A percentile compares a stretch with the other conserved stretches of the same genome.
phyloP scores from a whole-genome alignment of 192 early-diverging fungal genomes.

The Backusella liffmaniae region DNA sequence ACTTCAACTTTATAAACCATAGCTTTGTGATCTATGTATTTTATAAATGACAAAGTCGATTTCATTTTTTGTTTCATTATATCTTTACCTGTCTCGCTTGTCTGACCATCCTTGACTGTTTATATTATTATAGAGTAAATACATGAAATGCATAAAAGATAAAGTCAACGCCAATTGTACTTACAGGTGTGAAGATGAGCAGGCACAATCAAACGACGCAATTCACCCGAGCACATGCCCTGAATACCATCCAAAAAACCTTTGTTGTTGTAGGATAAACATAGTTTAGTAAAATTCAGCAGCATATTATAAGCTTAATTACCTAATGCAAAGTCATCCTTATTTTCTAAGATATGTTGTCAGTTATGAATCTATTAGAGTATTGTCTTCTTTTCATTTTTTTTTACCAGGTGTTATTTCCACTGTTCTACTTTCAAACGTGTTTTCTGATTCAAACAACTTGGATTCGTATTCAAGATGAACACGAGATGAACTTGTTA shows the following conservation, averaged over 20 bases:
- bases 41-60: background rate
- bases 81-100: constrained; percentile 5
- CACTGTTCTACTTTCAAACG: background rate
- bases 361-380: background rate
- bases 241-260: constrained; percentile 27
- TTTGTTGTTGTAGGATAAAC: background rate
- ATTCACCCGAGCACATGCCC: constrained; percentile 28
- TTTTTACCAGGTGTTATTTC: background rate
- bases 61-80: background rate
- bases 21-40: background rate
- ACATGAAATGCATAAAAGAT: background rate
- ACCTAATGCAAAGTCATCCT: background rate
- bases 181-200: constrained; percentile 7
- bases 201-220: constrained; percentile 22
- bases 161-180: background rate
- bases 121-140: background rate
- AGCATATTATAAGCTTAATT: background rate
- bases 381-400: background rate
- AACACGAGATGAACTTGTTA: background rate
- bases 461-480: background rate
- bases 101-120: background rate
- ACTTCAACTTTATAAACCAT: constrained; percentile 23
- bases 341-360: background rate
- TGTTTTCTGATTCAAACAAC: background rate
- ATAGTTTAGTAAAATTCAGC: background rate